Conservation (phyloP, 2,329 filamentous ascomycete genomes). For the Cryphonectria radicalis region DNA sequence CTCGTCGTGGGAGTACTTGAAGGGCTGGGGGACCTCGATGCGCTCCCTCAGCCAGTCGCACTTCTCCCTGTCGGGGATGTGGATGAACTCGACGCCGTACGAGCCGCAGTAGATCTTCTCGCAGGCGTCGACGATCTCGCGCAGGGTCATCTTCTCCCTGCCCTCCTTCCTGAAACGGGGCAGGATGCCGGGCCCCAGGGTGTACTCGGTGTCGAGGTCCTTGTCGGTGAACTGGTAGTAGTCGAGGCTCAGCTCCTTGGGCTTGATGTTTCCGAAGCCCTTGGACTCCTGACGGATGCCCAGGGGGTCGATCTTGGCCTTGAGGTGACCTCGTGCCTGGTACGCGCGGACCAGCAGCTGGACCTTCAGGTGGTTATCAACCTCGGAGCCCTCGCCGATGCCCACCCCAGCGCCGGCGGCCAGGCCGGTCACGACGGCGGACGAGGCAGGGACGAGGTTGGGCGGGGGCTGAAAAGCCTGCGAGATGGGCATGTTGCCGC, state of each 20-base stretch:
- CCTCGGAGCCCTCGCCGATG: conserved; percentile 73
- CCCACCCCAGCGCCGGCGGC: conserved; percentile 71
- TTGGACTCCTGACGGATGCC: conserved; percentile 86
- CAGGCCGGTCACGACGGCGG: conserved; percentile 75
- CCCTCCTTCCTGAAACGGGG: conserved; percentile 89
- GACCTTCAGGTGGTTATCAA: conserved; percentile 97
- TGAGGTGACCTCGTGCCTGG: conserved; percentile 97
- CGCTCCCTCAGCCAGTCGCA: conserved; percentile 98
- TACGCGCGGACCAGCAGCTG: conserved; percentile 96
- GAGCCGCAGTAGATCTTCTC: conserved; percentile 96
- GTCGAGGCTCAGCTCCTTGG: conserved; percentile 89
- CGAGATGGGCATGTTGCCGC: conserved; percentile 94
- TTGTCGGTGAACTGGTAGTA: conserved; percentile 95
- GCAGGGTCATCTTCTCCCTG: conserved; percentile 93
- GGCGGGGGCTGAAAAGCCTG: conserved; percentile 96
- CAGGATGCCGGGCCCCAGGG: conserved; percentile 90
- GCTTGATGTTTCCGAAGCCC: conserved; percentile 83
- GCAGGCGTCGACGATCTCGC: conserved; percentile 91
- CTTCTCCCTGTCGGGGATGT: conserved; percentile 95
- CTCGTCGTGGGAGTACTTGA: conserved; percentile 97
- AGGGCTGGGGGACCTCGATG: conserved; percentile 89
- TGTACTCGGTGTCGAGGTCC: conserved; percentile 91
- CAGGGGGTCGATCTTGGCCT: conserved; percentile 94
- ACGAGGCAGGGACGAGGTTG: conserved; percentile 82
- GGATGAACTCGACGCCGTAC: conserved; percentile 98